A percentile compares a stretch with the other conserved stretches of the same genome.
phyloP scores from a whole-genome alignment of 768 basidiomycete genomes.

The Auricularia cornea region DNA sequence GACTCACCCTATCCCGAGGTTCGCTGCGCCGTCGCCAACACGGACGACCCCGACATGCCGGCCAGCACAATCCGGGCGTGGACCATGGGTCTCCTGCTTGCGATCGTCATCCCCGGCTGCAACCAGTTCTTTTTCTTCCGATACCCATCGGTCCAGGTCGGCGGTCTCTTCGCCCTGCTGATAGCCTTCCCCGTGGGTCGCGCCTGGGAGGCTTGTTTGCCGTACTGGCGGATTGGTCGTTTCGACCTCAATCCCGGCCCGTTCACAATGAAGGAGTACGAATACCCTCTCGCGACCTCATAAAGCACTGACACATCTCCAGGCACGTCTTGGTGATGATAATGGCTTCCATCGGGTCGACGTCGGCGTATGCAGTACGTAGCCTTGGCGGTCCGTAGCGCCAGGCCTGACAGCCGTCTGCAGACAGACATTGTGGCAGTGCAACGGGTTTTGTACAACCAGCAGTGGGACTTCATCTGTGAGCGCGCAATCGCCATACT shows the following conservation, averaged over 20 bases:
- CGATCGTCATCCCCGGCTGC: constrained; percentile 2
- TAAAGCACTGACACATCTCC: not conserved
- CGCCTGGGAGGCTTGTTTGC: constrained; percentile 32
- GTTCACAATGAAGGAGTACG: constrained; percentile 70
- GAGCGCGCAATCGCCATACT: not conserved
- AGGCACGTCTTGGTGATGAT: constrained; percentile 20
- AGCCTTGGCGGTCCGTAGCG: no score
- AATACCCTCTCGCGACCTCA: constrained; percentile 18
- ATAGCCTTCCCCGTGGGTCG: constrained; percentile 59
- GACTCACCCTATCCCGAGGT: constrained; percentile 51
- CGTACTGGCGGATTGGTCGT: constrained; percentile 6
- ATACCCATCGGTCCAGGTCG: constrained; percentile 21
- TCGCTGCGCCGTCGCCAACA: constrained; percentile 41
- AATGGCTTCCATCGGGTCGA: constrained; percentile 14
- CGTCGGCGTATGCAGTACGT: not conserved
- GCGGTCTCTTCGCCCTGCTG: constrained; percentile 54
- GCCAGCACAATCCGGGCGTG: constrained; percentile 3
- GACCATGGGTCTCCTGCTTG: constrained; percentile 5
- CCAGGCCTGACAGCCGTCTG: not conserved
- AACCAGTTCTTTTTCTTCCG: constrained; percentile 16
- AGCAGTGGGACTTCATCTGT: constrained; percentile 42
- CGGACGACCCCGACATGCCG: constrained; percentile 36
- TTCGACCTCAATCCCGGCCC: constrained; percentile 51
- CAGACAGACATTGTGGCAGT: constrained; percentile 64
- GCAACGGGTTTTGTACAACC: constrained; percentile 59